Percentiles rank a stretch among this genome's conserved stretches.
Conservation (phyloP, 345 rosid genomes). For the Toxicodendron radicans region DNA sequence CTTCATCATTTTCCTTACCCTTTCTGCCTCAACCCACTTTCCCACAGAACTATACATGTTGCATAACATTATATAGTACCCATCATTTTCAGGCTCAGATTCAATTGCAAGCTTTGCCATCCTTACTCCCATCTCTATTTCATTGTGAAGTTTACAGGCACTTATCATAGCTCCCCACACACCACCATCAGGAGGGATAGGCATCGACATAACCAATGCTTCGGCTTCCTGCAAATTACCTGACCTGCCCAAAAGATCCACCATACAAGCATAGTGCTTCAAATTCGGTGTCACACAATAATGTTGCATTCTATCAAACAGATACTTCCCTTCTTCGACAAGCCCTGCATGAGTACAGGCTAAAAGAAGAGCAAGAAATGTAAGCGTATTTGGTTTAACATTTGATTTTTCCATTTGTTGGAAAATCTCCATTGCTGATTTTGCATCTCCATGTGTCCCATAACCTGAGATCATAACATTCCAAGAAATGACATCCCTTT, state of each 20-base stretch:
- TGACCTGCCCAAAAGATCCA: slow-evolving; percentile 68
- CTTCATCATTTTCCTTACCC: slow-evolving; percentile 52
- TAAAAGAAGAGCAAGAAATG: slow-evolving; percentile 67
- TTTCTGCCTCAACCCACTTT: slow-evolving; percentile 58
- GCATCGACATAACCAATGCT: slow-evolving; percentile 57
- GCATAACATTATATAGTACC: slow-evolving; percentile 56
- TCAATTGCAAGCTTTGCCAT: slow-evolving; percentile 57
- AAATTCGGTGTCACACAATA: slow-evolving; percentile 49
- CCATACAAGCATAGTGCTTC: slow-evolving; percentile 72
- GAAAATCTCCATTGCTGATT: slow-evolving; percentile 49
- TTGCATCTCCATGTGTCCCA: slow-evolving; percentile 61
- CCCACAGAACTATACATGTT: slow-evolving; percentile 67
- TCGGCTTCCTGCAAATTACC: slow-evolving; percentile 66
- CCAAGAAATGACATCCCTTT: slow-evolving; percentile 59
- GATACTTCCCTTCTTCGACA: slow-evolving; percentile 55
- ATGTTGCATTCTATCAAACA: slow-evolving; percentile 46
- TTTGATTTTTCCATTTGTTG: slow-evolving; percentile 55
- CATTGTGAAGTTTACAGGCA: slow-evolving; percentile 51
- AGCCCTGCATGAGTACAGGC: slow-evolving; percentile 66
- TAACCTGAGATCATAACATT: slow-evolving; percentile 73
- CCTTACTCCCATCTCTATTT: slow-evolving; percentile 55
- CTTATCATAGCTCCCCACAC: slow-evolving; percentile 68
- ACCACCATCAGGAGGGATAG: slow-evolving; percentile 56
- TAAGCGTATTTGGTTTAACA: slow-evolving; percentile 50
- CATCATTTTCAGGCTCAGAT: slow-evolving; percentile 58